These are phyloP conservation scores for Ustulina deusta DNA, from an alignment of 2,329 filamentous ascomycete species.

Conservation along the genomic window DNA sequence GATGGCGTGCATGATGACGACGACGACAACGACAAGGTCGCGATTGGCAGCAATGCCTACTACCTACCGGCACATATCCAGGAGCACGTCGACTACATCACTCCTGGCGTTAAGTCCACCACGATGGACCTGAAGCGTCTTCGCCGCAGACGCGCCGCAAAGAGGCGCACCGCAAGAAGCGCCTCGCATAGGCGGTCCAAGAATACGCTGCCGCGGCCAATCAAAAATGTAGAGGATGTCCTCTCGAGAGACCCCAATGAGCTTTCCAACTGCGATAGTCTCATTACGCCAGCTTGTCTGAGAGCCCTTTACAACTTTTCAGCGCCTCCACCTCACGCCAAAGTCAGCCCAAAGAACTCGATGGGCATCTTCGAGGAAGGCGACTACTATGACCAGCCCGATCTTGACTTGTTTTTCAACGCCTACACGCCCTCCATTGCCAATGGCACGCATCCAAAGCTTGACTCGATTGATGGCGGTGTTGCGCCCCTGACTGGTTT, in stretches of 20 bases:
- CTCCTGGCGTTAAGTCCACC: conserved; percentile 13
- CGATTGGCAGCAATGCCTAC: conserved; percentile 7
- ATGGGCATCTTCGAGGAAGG: conserved; percentile 20
- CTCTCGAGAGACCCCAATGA: conserved; percentile 7
- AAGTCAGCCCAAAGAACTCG: conserved; percentile 8
- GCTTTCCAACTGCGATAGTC: conserved; percentile 13
- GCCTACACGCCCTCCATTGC: conserved; percentile 11
- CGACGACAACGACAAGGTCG: conserved; percentile 1
- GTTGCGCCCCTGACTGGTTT: conserved; percentile 8
- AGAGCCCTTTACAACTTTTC: conserved; percentile 4
- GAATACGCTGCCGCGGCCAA: background rate
- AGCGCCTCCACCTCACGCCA: background rate
- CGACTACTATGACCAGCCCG: conserved; percentile 17
- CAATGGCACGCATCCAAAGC: conserved; percentile 13
- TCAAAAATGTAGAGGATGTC: conserved; percentile 8
- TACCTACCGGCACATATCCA: conserved; percentile 14
- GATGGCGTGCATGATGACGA: conserved; percentile 7
- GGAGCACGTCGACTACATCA: conserved; percentile 19
- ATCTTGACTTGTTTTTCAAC: conserved; percentile 19
- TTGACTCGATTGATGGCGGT: conserved; percentile 15
- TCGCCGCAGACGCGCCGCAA: conserved; percentile 3
- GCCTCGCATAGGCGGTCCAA: conserved; percentile 1
- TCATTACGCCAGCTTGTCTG: conserved; percentile 18
- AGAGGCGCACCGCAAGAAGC: background rate
- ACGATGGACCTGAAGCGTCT: conserved; percentile 10